Conservation (phyloP, 306 rosid genomes). For the Gastrolobium bilobum region DNA sequence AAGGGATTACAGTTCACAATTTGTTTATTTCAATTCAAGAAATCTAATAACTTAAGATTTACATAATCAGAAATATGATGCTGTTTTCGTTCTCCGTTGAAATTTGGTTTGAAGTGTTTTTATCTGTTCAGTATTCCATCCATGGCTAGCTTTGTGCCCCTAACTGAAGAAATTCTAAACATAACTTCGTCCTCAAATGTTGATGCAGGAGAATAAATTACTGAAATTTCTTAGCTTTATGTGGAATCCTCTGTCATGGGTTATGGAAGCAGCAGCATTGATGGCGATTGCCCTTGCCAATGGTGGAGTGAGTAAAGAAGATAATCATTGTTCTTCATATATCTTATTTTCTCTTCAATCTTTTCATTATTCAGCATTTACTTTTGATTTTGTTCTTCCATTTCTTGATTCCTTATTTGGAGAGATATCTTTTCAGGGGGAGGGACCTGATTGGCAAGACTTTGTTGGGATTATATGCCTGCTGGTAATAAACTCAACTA, state of each 20-base stretch:
- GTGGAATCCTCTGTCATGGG: constrained; percentile 98
- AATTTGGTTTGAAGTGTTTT: not conserved
- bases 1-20: constrained; percentile 25
- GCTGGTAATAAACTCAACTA: constrained; percentile 81
- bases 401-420: constrained; percentile 36
- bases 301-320: constrained; percentile 77
- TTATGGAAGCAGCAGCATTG: constrained; percentile 95
- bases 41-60: not conserved
- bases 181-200: not conserved
- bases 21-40: constrained; percentile 9
- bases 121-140: not conserved
- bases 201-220: constrained; percentile 80
- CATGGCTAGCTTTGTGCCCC: not conserved
- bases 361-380: not conserved
- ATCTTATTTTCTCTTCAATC: not conserved
- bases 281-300: constrained; percentile 92
- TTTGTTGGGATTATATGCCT: constrained; percentile 83
- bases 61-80: not conserved
- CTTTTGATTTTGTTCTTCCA: constrained; percentile 18
- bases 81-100: not conserved
- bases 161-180: constrained; percentile 31
- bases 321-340: not conserved
- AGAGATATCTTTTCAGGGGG: constrained; percentile 66
- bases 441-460: constrained; percentile 97
- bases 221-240: constrained; percentile 82